Conservation (phyloP, 441 rosid species). For the Adansonia rubrostipa region DNA sequence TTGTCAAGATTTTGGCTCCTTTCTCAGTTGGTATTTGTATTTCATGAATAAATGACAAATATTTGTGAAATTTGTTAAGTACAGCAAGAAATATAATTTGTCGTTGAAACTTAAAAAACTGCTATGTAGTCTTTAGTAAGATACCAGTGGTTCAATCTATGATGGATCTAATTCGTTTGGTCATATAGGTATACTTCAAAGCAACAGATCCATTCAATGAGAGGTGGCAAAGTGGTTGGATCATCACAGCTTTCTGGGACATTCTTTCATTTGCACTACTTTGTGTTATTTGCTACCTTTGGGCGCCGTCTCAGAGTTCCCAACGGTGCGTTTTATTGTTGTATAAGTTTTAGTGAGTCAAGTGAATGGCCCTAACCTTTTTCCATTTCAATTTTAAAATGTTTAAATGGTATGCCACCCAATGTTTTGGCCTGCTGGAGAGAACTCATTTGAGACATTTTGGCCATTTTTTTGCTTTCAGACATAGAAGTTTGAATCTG, state of each 20-base stretch:
- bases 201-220: constrained; percentile 95
- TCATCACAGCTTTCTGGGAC: constrained; percentile 95
- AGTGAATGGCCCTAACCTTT: not conserved
- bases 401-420: not conserved
- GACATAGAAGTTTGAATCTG: no score
- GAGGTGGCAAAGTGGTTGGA: constrained; percentile 93
- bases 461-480: constrained; percentile 15
- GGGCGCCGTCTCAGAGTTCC: constrained; percentile 94
- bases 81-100: not conserved
- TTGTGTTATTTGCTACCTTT: constrained; percentile 84
- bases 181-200: constrained; percentile 80
- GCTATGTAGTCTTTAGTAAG: not conserved
- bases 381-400: not conserved
- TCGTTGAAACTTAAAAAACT: not conserved
- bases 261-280: constrained; percentile 72
- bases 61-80: not conserved
- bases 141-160: not conserved
- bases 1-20: not conserved
- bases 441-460: constrained; percentile 7
- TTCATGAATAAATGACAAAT: not conserved
- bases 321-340: constrained; percentile 55
- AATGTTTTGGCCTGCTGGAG: not conserved
- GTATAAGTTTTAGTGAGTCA: constrained; percentile 7
- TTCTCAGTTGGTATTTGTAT: not conserved
- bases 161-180: constrained; percentile 22